Conservation (phyloP, 495 filamentous ascomycete species). For the Jackrogersella multiformis region DNA sequence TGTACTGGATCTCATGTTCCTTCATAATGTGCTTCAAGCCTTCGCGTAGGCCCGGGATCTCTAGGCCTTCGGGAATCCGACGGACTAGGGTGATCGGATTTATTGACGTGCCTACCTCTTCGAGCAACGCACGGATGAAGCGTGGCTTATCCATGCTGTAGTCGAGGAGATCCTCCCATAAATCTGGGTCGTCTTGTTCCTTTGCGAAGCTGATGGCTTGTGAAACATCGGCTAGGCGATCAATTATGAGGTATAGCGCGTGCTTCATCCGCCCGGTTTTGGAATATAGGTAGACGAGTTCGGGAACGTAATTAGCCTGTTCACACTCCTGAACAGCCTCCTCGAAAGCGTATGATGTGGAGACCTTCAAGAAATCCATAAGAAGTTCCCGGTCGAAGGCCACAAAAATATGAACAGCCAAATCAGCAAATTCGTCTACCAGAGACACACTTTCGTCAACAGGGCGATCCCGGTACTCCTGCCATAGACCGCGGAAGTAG, state of each 20-base stretch:
- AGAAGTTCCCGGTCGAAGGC: conserved; percentile 80
- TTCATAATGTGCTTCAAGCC: conserved; percentile 86
- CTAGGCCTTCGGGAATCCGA: conserved; percentile 88
- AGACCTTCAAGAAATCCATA: conserved; percentile 85
- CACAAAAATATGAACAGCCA: conserved; percentile 85
- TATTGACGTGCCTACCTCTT: conserved; percentile 92
- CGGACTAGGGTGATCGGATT: conserved; percentile 89
- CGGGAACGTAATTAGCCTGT: conserved; percentile 76
- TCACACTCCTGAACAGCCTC: conserved; percentile 84
- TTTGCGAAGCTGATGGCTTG: conserved; percentile 95
- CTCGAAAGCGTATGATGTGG: conserved; percentile 84
- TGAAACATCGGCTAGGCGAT: conserved; percentile 83
- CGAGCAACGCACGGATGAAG: conserved; percentile 91
- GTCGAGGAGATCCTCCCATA: conserved; percentile 94
- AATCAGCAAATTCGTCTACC: conserved; percentile 84
- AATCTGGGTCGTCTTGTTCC: conserved; percentile 84
- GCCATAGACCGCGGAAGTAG: conserved; percentile 88
- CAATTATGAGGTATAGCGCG: conserved; percentile 90
- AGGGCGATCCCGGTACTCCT: conserved; percentile 57
- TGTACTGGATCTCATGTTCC: conserved; percentile 92
- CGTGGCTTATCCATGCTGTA: conserved; percentile 96
- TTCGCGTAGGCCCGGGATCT: conserved; percentile 87
- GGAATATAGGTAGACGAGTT: conserved; percentile 91
- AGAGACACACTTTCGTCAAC: conserved; percentile 73
- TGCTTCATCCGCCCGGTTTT: conserved; percentile 93